Conservation (phyloP, 2,329 filamentous ascomycete species). For the Aspergillus spinulosporus region DNA sequence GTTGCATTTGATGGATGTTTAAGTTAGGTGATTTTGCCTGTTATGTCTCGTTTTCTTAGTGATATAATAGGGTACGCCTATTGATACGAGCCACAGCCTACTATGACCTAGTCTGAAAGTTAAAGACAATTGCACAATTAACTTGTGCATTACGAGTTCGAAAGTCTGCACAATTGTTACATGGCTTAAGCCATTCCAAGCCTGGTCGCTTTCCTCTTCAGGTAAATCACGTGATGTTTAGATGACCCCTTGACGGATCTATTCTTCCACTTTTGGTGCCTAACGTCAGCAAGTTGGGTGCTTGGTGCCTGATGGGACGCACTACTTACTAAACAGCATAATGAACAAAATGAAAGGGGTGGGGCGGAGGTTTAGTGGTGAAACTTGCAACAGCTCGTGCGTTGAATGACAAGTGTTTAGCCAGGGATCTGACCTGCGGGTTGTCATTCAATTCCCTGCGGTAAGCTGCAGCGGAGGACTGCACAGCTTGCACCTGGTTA, state of each 20-base stretch:
- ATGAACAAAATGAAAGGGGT: not conserved
- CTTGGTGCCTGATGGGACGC: not conserved
- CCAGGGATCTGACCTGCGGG: not conserved
- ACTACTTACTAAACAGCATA: not conserved
- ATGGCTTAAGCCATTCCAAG: not conserved
- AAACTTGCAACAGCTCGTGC: not conserved
- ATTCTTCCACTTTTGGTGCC: not conserved
- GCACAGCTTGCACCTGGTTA: not conserved
- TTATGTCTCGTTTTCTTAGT: not conserved
- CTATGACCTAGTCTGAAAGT: no score
- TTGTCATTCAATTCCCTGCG: not conserved
- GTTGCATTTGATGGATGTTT: not conserved
- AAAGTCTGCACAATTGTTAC: no score
- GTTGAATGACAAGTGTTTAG: not conserved
- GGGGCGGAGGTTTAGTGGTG: not conserved
- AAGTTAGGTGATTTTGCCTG: not conserved
- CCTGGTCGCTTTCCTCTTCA: slow-evolving; percentile 5
- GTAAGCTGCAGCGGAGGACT: not conserved
- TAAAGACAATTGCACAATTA: no score
- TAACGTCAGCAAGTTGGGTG: slow-evolving; percentile 4
- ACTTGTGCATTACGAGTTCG: no score
- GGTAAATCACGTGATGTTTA: slow-evolving; percentile 4
- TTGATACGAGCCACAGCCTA: no score
- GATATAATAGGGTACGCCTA: no score
- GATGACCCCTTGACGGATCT: slow-evolving; percentile 4